Evolutionary conservation across 2,329 filamentous ascomycete genomes (phyloP).

Genomic region (Neonectria punicea): DNA sequence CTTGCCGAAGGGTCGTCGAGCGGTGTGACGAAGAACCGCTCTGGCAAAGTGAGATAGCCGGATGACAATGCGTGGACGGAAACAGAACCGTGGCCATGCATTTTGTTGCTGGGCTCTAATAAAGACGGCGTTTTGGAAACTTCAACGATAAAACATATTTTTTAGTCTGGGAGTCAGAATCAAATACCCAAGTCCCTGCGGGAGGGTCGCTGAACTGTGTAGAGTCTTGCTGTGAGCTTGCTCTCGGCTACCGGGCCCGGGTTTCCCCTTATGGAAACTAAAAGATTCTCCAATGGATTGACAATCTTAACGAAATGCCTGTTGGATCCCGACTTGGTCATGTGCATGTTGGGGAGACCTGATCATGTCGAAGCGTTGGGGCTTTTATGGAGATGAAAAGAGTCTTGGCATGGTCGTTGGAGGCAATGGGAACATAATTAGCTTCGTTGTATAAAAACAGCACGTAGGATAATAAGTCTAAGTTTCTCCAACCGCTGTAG

Average conservation of each 20-base stretch:
- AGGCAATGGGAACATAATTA: not conserved
- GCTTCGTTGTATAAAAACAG: not conserved
- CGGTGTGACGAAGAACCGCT: conserved; percentile 16
- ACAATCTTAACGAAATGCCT: too few species aligned
- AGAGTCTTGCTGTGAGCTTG: too few species aligned
- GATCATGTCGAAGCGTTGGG: not conserved
- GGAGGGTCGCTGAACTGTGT: not conserved
- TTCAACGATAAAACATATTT: not conserved
- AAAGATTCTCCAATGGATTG: too few species aligned
- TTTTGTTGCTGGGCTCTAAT: not conserved
- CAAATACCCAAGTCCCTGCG: not conserved
- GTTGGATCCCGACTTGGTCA: not conserved
- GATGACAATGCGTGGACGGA: conserved; percentile 20
- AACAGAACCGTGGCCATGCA: not conserved
- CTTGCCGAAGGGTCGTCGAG: not conserved
- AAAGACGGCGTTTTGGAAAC: too few species aligned
- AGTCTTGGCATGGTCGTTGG: not conserved
- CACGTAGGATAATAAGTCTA: too few species aligned
- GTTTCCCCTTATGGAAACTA: too few species aligned
- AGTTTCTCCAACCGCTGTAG: not conserved
- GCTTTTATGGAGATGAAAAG: not conserved
- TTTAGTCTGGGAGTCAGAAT: not conserved
- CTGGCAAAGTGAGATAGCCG: conserved; percentile 22
- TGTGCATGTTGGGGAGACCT: not conserved
- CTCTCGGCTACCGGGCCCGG: too few species aligned